These are phyloP conservation scores for Medakamo hakoo DNA, from an alignment of 139 green algal genomes.

Conservation along the genomic window DNA sequence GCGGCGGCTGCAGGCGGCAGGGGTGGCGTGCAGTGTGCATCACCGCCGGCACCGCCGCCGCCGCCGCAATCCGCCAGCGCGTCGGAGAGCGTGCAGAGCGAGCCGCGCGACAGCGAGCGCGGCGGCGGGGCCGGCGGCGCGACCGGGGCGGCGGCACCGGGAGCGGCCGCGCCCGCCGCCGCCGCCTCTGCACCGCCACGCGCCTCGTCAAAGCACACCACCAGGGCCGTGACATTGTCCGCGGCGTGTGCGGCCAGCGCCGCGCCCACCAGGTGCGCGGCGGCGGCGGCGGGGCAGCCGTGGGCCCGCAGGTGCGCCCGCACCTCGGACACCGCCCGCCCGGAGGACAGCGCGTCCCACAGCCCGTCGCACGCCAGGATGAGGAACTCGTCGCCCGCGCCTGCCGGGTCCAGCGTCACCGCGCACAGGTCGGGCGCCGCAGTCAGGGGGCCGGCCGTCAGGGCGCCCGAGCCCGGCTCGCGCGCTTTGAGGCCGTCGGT, in stretches of 20 bases:
- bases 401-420: conserved; percentile 21
- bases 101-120: neutral
- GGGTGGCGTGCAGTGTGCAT: too few species aligned
- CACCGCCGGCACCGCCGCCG: neutral
- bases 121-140: too few species aligned
- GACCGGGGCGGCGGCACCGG: too few species aligned
- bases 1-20: too few species aligned
- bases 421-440: conserved; percentile 48
- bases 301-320: neutral
- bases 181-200: neutral
- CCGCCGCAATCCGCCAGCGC: neutral
- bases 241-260: neutral
- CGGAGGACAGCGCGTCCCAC: conserved; percentile 48
- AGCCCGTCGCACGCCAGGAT: conserved; percentile 86
- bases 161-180: too few species aligned
- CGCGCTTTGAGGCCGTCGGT: neutral
- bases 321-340: neutral
- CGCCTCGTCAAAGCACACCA: neutral
- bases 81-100: neutral
- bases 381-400: conserved; percentile 74
- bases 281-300: too few species aligned
- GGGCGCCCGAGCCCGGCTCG: too few species aligned
- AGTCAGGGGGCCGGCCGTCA: conserved; percentile 29
- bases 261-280: neutral
- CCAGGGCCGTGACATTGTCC: neutral